Evolutionary conservation across 2,329 filamentous ascomycete genomes (phyloP).

Genomic region (Penicillium polonicum): DNA sequence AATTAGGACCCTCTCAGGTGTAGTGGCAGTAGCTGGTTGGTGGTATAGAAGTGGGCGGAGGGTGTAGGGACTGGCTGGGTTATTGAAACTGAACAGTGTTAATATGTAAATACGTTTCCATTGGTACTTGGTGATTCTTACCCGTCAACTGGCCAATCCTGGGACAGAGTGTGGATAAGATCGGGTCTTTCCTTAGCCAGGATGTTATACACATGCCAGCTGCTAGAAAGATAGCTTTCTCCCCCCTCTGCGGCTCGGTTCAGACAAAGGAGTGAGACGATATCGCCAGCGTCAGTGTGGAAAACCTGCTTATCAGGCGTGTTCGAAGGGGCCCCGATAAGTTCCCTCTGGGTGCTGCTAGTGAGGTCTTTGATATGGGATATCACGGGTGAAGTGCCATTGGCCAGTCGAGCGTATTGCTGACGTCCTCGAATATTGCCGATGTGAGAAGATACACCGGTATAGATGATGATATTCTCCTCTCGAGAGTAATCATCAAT

Average conservation of each 20-base stretch:
- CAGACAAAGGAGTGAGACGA: slow-evolving; percentile 52
- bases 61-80: slow-evolving; percentile 47
- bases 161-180: slow-evolving; percentile 51
- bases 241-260: slow-evolving; percentile 51
- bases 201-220: slow-evolving; percentile 56
- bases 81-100: slow-evolving; percentile 49
- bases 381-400: slow-evolving; percentile 46
- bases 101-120: not conserved
- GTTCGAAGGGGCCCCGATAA: slow-evolving; percentile 24
- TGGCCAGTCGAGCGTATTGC: slow-evolving; percentile 32
- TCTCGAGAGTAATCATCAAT: slow-evolving; percentile 38
- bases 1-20: slow-evolving; percentile 56
- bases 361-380: slow-evolving; percentile 64
- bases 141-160: slow-evolving; percentile 51
- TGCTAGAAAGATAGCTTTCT: slow-evolving; percentile 53
- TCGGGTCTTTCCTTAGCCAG: slow-evolving; percentile 54
- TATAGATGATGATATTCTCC: slow-evolving; percentile 41
- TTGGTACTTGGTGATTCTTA: slow-evolving; percentile 23
- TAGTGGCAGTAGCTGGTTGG: slow-evolving; percentile 47
- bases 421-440: slow-evolving; percentile 43
- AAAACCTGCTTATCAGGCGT: slow-evolving; percentile 47
- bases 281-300: slow-evolving; percentile 57
- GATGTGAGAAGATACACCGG: slow-evolving; percentile 46
- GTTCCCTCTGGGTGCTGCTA: slow-evolving; percentile 7
- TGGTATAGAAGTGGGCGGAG: slow-evolving; percentile 50